Evolutionary conservation across 495 filamentous ascomycete species (phyloP).

Genomic region (Penicillium arizonense): DNA sequence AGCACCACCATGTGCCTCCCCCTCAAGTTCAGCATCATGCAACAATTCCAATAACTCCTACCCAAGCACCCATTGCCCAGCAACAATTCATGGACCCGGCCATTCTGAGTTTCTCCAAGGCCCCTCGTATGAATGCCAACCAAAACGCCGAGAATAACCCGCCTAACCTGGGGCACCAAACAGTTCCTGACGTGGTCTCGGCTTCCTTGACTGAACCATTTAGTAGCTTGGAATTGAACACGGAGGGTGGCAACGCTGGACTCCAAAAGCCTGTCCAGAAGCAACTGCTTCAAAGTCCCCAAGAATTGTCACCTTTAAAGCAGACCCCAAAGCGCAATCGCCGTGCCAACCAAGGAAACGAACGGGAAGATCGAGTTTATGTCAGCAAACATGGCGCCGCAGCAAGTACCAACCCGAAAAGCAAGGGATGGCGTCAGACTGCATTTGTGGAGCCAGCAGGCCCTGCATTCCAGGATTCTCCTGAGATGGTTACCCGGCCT

Average conservation of each 20-base stretch:
- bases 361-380: slow-evolving; percentile 8
- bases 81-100: slow-evolving; percentile 55
- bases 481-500: slow-evolving; percentile 18
- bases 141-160: slow-evolving; percentile 6
- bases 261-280: slow-evolving; percentile 11
- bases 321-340: slow-evolving; percentile 29
- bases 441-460: slow-evolving; percentile 63
- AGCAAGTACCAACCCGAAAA: slow-evolving; percentile 43
- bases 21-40: neutral
- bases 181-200: slow-evolving; percentile 22
- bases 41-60: neutral
- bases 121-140: slow-evolving; percentile 15
- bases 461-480: slow-evolving; percentile 19
- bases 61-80: slow-evolving; percentile 11
- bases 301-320: slow-evolving; percentile 16
- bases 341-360: slow-evolving; percentile 33
- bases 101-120: slow-evolving; percentile 48
- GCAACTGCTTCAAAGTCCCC: slow-evolving; percentile 18
- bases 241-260: slow-evolving; percentile 10
- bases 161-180: neutral
- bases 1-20: slow-evolving; percentile 24
- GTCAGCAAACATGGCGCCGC: slow-evolving; percentile 35
- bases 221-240: slow-evolving; percentile 38
- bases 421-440: slow-evolving; percentile 80
- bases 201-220: slow-evolving; percentile 43